Evolutionary conservation across 164 flowering plant genomes (phyloP).

Genomic region (Vitis rotundifolia): DNA sequence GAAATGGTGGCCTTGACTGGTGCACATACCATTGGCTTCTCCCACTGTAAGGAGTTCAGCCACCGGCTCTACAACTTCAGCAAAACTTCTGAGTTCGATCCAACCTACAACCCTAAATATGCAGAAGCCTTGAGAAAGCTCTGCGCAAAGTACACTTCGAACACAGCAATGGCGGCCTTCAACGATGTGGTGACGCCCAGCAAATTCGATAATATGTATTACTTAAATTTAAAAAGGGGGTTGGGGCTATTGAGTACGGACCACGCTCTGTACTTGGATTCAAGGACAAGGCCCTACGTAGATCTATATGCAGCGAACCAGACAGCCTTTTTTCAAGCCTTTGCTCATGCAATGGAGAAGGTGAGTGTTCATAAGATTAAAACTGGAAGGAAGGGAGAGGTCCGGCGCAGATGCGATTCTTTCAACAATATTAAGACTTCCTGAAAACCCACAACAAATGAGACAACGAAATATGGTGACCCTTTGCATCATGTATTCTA

Average conservation of each 20-base stretch:
- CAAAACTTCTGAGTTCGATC: constrained; percentile 31
- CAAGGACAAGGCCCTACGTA: constrained; percentile 54
- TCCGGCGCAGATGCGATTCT: constrained; percentile 10
- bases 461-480: too few species aligned
- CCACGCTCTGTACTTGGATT: constrained; percentile 35
- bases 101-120: constrained; percentile 40
- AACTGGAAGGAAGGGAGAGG: constrained; percentile 11
- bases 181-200: constrained; percentile 67
- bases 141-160: constrained; percentile 45
- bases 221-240: constrained; percentile 52
- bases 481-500: too few species aligned
- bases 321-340: constrained; percentile 51
- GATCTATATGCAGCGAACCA: constrained; percentile 52
- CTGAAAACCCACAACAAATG: too few species aligned
- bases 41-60: constrained; percentile 73
- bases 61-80: constrained; percentile 44
- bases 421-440: constrained; percentile 13
- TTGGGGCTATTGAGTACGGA: constrained; percentile 55
- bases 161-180: constrained; percentile 50
- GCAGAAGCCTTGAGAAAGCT: constrained; percentile 41
- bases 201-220: constrained; percentile 71
- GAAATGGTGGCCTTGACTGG: constrained; percentile 70
- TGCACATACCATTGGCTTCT: constrained; percentile 79
- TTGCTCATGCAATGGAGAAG: constrained; percentile 67
- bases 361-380: constrained; percentile 37